Percentiles rank a stretch among this genome's conserved stretches.
Evolutionary conservation across 805 yeast species (phyloP).

Genomic region (Candida hispaniensis): DNA sequence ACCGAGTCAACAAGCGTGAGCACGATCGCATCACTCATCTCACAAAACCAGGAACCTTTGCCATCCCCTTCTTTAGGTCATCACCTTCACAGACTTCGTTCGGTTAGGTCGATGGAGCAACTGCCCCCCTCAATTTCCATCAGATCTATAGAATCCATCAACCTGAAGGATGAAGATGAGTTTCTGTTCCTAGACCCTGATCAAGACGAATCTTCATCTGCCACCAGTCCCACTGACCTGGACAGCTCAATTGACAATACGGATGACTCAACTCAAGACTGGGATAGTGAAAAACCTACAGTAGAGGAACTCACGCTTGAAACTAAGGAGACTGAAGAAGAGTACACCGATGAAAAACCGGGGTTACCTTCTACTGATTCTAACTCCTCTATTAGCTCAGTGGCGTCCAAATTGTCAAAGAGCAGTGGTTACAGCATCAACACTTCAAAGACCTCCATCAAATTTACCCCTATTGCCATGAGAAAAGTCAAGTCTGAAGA

Average conservation of each 20-base stretch:
- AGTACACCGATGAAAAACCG: too few relatives aligned
- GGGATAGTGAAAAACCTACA: too few relatives aligned
- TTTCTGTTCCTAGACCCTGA: too few relatives aligned
- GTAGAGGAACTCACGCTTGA: too few relatives aligned
- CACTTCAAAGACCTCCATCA: conserved; percentile 5
- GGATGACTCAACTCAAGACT: too few relatives aligned
- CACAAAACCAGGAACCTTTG: conserved; percentile 6
- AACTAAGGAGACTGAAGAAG: too few relatives aligned
- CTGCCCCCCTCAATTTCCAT: conserved; percentile 9
- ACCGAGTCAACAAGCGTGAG: conserved; percentile 1
- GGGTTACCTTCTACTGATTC: conserved; percentile 7
- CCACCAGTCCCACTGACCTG: too few relatives aligned
- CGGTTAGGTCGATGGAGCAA: conserved; percentile 12
- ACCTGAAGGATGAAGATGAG: conserved; percentile 7
- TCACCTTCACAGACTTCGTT: conserved; percentile 4
- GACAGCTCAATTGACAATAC: too few relatives aligned
- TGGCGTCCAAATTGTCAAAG: conserved; percentile 3
- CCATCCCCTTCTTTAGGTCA: conserved; percentile 1
- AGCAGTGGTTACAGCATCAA: too few relatives aligned
- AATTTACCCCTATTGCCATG: conserved; percentile 11
- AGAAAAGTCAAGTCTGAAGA: conserved; percentile 13
- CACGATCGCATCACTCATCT: conserved; percentile 6
- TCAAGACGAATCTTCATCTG: too few relatives aligned
- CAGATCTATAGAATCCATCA: conserved; percentile 4
- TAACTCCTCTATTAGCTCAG: conserved; percentile 5